Evolutionary conservation across 1,284 basidiomycete species (phyloP), one percentile per base, ranked within the genome.

Genomic region (Mrakiaceae sp.): DNA sequence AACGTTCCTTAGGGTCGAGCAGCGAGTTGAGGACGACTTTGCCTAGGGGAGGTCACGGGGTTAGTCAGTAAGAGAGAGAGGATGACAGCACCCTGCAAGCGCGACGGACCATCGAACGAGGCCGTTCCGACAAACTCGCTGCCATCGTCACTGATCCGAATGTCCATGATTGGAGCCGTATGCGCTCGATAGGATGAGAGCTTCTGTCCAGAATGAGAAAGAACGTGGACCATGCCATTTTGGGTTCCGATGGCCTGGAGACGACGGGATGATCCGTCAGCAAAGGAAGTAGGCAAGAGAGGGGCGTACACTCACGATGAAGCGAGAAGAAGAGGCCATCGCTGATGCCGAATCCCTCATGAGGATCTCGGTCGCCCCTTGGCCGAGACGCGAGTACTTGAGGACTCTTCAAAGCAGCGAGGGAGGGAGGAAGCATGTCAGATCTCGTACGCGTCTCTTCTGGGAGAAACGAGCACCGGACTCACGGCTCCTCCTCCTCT

Each of bases 171-270:
- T 16, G 88, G 89, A 0, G 95, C 95, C n/a, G 86, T 81, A 72
- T 99, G 96, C 3, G 90, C 88, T 68, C 91, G 86, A 74, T 88
- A 96, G 5, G 90, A 92, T 77, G 92, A 94, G 75, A 95, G 81
- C 60, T 89, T 84, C 67, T 86, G 83, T 8, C 93, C 91, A 39
- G 83, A 77, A 61, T 90, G 81, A 72, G 87, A 87, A 9, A 97
- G 79, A 43, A 97, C 81, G 72, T 96, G 90, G 11, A 98, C 84
- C 71, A 93, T 87, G 47, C 96, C 96, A 59, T 82, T 84, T 74
- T 98, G 93, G 0, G 93, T 98, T 14, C 92, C 94, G 53, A 96
- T 76, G 14, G 85, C 90, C 87, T 92, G 70, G 11, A 55, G 63
- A 44, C 16, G 49, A 59, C 49, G 55, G 48, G 55, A 44, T 49